Conservation (phyloP, 2,329 filamentous ascomycete species). For the Chaetomiaceae sp. region DNA sequence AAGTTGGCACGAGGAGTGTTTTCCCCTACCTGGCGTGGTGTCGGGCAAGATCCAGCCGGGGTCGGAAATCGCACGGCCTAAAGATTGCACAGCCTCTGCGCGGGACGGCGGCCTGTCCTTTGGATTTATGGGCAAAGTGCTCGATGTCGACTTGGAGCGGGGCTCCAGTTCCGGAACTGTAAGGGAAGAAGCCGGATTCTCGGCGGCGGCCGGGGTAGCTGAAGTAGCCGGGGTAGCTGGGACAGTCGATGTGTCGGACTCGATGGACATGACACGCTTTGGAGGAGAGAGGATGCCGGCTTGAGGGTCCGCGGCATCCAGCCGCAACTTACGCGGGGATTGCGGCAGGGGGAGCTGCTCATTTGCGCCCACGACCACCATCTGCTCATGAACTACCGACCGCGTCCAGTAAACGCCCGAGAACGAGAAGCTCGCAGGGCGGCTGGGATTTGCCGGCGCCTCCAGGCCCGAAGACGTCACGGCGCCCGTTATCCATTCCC, state of each 20-base stretch:
- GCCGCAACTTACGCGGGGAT: conserved; percentile 20
- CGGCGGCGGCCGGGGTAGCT: background rate
- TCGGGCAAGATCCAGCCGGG: conserved; percentile 31
- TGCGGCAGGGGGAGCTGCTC: conserved; percentile 25
- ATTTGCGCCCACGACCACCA: conserved; percentile 35
- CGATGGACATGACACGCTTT: conserved; percentile 16
- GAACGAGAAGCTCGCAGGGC: conserved; percentile 26
- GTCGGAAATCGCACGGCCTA: conserved; percentile 24
- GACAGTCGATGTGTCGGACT: background rate
- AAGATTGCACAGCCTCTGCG: conserved; percentile 21
- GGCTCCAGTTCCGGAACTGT: conserved; percentile 6
- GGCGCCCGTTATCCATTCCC: conserved; percentile 28
- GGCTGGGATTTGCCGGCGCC: conserved; percentile 2
- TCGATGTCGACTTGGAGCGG: conserved; percentile 17
- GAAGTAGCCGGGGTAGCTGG: too few species aligned
- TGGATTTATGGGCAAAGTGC: background rate
- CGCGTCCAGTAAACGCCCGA: conserved; percentile 32
- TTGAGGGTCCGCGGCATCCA: conserved; percentile 16
- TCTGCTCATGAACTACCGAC: conserved; percentile 27
- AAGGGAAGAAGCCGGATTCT: conserved; percentile 8
- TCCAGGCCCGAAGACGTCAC: background rate
- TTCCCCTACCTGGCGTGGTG: conserved; percentile 27
- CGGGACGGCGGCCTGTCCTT: conserved; percentile 15
- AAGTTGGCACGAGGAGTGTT: too few species aligned
- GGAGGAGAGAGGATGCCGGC: conserved; percentile 16